Base-by-base conservation (phyloP, 148 eudicot species). In the Silene conica region DNA sequence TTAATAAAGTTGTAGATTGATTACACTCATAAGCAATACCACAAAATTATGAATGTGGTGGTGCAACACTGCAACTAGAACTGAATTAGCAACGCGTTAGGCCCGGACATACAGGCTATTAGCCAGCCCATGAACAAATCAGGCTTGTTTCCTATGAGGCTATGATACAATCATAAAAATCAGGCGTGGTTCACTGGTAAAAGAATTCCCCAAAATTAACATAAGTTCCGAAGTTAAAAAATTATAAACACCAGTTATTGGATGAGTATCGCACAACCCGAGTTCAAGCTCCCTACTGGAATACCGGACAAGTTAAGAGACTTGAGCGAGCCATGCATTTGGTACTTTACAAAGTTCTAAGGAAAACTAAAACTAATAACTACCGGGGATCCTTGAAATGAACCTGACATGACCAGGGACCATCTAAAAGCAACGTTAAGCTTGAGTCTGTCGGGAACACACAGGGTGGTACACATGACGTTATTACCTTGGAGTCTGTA, bases 401-500 rank as follows among this genome's bases (percentile, higher is more conserved):
- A 79, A 62, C 63, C 70, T 23, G 63, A 5, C 66, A 23, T 62
- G 71, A n/a, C 52, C 59, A 12, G 38, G 28, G 26, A 20, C 63
- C 69, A 14, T 54, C 73, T 15, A 45, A 70, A 11, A 59, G 13
- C 52, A 61, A 67, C 58, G 50, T 25, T 3, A n/a, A 65, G 61
- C 72, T 45, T 16, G 76, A 65, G 67, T 16, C 10, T 67, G 55
- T 16, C 12, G 46, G 20, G 21, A 26, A 69, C 18, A 26, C 62
- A 28, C 46, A 8, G 28, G 8, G 22, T 7, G 15, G 15, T 19
- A 20, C 21, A 31, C 26, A 71, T 25, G 0, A 15, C 55, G 21
- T 21, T 34, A 60, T 77, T 72, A 78, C n/a, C 79, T 22, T 11
- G 78, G 73, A 38, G 50, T 71, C 21, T 64, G 71, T 64, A 78